Evolutionary conservation across 2,329 filamentous ascomycete species (phyloP), one percentile per base, ranked within the genome.

Genomic region (Aspergillus floridensis): DNA sequence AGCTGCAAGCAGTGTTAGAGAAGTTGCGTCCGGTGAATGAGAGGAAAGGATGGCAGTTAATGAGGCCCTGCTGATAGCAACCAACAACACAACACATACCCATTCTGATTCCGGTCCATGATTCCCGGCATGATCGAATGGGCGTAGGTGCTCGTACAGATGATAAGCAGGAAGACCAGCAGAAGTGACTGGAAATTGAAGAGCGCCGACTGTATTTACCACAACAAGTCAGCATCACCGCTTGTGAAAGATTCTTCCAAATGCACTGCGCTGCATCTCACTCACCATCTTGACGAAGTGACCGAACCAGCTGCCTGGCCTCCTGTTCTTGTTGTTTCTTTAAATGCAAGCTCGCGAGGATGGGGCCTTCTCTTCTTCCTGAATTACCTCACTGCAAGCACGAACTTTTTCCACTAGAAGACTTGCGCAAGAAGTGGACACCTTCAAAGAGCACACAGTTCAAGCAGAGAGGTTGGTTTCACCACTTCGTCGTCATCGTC

Each of bases 131-230:
- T 90, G 64, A 96, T 87, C 70, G 91, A 89, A 81, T 98, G 95
- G 58, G 92, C 85, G 79, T 99, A 98, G 63, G 95, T 88, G 77
- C 91, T 93, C 59, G 95, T 97, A 84, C 95, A 99, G 73, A 98
- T 96, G 68, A 96, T 87, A 68, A 99, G 89, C 54, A 99, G 87
- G 70, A 99, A 87, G 67, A 97, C 93, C 70, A 98, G 86, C 69
- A 99, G 86, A 68, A 98, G 89, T 60, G 92, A 96, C 78, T 97
- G 92, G 82, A 99, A 98, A 81, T 98, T 98, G 88, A 99, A 97
- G 72, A 99, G 89, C 57, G 95, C 95, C 60, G 95, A 90, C 95
- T 97, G 22, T 4, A 4, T 22, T 22, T 22, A 22, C 22, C 4
- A 5, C 1, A 22, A 5, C 22, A 22, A 47, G 44, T 32, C 29